Evolutionary conservation across 2,329 filamentous ascomycete species (phyloP).

Genomic region (Aspergillus floridensis): DNA sequence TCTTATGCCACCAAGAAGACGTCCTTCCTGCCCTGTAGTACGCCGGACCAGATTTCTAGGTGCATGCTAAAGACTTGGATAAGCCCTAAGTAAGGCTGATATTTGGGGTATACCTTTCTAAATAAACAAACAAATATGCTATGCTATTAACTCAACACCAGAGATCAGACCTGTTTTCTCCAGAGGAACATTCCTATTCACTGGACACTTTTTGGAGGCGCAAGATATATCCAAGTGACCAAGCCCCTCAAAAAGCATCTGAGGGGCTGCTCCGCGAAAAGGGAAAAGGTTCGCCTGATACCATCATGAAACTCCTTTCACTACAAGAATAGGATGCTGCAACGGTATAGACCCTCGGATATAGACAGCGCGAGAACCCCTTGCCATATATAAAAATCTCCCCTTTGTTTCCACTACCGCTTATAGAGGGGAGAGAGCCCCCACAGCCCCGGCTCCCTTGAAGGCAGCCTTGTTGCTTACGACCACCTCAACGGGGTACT

Average conservation of each 20-base stretch:
- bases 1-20: too few species aligned
- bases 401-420: background rate
- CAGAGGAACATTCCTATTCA: background rate
- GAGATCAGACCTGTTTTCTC: background rate
- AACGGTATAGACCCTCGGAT: too few species aligned
- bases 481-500: slow-evolving; percentile 76
- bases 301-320: too few species aligned
- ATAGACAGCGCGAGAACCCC: too few species aligned
- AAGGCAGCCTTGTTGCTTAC: slow-evolving; percentile 61
- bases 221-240: background rate
- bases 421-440: slow-evolving; percentile 49
- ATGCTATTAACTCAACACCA: background rate
- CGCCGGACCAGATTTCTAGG: background rate
- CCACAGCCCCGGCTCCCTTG: slow-evolving; percentile 61
- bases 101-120: background rate
- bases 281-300: too few species aligned
- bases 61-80: background rate
- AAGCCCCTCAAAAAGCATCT: background rate
- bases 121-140: background rate
- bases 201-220: background rate
- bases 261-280: too few species aligned
- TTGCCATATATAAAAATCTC: background rate
- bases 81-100: background rate
- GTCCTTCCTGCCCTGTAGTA: background rate
- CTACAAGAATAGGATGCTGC: too few species aligned